Evolutionary conservation across 2,329 filamentous ascomycete genomes (phyloP).

Genomic region (Botrytis sinoallii): DNA sequence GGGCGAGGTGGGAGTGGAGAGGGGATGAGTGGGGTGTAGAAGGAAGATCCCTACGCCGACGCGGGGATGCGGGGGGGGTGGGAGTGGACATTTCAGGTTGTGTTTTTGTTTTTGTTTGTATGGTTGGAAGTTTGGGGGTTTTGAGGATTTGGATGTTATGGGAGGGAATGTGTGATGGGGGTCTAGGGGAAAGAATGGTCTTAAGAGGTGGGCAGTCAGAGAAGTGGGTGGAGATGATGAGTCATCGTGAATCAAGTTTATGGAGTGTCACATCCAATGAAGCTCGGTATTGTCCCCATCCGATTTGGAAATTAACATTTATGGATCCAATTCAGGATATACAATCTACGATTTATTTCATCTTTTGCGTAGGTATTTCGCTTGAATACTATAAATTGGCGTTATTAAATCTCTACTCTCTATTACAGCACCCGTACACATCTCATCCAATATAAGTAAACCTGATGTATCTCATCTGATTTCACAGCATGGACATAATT

Average conservation of each 20-base stretch:
- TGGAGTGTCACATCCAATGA: neutral
- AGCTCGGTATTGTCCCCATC: neutral
- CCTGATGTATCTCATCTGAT: neutral
- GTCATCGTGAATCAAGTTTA: neutral
- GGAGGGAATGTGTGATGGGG: neutral
- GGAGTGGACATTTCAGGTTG: neutral
- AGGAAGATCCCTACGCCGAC: conserved; percentile 28
- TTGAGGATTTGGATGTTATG: neutral
- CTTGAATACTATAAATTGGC: neutral
- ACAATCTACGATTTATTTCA: neutral
- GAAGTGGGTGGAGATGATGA: neutral
- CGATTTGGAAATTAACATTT: neutral
- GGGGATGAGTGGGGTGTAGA: conserved; percentile 9
- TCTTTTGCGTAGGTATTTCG: neutral
- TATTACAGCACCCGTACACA: neutral
- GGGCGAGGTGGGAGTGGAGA: conserved; percentile 15
- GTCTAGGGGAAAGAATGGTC: neutral
- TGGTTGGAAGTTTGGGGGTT: neutral
- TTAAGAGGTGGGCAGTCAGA: neutral
- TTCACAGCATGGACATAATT: neutral
- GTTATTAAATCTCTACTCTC: neutral
- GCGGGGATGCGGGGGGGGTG: conserved; percentile 18
- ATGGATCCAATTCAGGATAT: neutral
- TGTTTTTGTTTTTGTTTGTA: neutral
- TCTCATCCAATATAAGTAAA: neutral